Conservation (phyloP, 768 basidiomycete genomes). For the Filobasidium wieringae region DNA sequence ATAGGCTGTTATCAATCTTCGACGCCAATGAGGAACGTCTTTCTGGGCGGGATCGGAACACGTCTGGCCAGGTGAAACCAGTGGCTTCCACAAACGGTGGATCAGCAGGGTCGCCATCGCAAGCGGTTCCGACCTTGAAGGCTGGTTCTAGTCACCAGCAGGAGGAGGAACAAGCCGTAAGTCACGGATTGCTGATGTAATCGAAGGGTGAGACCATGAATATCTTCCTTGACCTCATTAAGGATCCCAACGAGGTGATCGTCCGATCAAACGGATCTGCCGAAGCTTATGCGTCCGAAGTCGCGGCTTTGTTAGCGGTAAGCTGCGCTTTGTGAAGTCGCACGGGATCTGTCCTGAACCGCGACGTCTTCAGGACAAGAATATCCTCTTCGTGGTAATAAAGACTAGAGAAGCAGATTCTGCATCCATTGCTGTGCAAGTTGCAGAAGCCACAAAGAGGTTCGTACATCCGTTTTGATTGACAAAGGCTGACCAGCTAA, state of each 20-base stretch:
- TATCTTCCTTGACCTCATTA: background rate
- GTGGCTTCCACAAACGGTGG: background rate
- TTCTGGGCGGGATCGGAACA: background rate
- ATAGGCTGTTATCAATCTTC: conserved; percentile 17
- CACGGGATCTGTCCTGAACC: too few relatives aligned
- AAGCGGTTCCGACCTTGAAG: too few relatives aligned
- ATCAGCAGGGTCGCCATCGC: too few relatives aligned
- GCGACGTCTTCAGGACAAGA: conserved; percentile 23
- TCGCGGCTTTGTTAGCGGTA: conserved; percentile 5
- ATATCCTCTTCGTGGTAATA: conserved; percentile 33
- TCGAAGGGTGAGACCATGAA: too few relatives aligned
- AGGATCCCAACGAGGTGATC: conserved; percentile 33
- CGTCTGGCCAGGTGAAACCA: background rate
- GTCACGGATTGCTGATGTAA: too few relatives aligned
- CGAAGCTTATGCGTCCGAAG: conserved; percentile 27
- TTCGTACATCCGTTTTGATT: background rate
- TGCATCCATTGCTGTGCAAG: conserved; percentile 27
- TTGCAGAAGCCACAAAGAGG: conserved; percentile 32
- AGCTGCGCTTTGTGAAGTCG: background rate
- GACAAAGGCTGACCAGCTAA: background rate
- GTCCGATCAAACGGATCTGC: conserved; percentile 22
- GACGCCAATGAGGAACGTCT: conserved; percentile 26
- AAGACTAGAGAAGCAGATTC: conserved; percentile 22
- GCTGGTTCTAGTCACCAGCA: too few relatives aligned
- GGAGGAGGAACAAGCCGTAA: background rate